A percentile compares a stretch with the other conserved stretches of the same genome.
Evolutionary conservation across 305 asterid genomes (phyloP).

Genomic region (Fraxinus nigra): DNA sequence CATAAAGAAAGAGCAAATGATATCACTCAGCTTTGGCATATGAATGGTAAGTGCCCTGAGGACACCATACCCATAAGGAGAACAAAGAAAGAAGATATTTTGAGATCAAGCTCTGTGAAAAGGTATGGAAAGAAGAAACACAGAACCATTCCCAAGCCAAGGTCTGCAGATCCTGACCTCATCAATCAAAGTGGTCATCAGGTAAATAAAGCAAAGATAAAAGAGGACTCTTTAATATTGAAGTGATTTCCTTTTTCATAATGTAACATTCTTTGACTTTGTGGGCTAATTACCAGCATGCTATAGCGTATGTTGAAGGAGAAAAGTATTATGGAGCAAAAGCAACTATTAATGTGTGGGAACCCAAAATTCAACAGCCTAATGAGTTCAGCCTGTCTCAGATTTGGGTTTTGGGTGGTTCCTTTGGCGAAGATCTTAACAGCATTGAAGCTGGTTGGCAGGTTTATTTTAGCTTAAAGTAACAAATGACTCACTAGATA

Average conservation of each 20-base stretch:
- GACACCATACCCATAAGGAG: conserved; percentile 70
- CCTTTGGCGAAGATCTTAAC: conserved; percentile 95
- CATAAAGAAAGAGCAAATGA: conserved; percentile 36
- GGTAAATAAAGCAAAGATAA: conserved; percentile 36
- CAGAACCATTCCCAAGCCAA: conserved; percentile 51
- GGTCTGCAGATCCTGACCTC: conserved; percentile 71
- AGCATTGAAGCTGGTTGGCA: conserved; percentile 99
- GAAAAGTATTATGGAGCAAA: conserved; percentile 84
- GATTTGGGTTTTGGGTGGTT: conserved; percentile 91
- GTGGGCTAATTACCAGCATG: conserved; percentile 39
- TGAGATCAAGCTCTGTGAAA: conserved; percentile 75
- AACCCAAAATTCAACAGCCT: conserved; percentile 83
- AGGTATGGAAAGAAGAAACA: conserved; percentile 70
- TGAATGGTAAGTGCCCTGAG: conserved; percentile 63
- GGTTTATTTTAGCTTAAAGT: conserved; percentile 36
- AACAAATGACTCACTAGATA: background rate
- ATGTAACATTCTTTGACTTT: background rate
- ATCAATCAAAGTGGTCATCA: conserved; percentile 74
- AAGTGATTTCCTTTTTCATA: background rate
- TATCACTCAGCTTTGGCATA: conserved; percentile 74
- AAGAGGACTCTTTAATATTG: conserved; percentile 5
- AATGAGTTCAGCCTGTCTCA: conserved; percentile 94
- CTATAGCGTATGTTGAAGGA: conserved; percentile 93
- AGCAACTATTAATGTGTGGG: conserved; percentile 95
- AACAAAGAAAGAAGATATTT: conserved; percentile 65